Conservation (phyloP, 306 rosid genomes). For the Pyrus betulifolia region DNA sequence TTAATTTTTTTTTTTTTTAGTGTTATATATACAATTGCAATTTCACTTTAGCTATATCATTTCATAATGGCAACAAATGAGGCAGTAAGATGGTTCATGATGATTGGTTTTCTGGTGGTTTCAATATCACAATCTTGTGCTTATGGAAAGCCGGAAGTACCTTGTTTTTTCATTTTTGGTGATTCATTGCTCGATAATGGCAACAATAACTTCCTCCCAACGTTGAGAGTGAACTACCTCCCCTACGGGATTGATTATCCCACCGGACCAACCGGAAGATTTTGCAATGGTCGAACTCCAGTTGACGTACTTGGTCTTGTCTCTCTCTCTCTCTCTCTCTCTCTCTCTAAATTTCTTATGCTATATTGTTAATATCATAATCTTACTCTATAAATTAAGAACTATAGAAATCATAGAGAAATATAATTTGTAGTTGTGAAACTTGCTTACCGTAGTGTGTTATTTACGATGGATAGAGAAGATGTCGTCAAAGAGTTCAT, state of each 20-base stretch:
- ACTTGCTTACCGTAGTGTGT: background rate
- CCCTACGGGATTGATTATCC: constrained; percentile 63
- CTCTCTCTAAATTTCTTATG: background rate
- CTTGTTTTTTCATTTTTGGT: constrained; percentile 46
- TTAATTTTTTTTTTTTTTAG: background rate
- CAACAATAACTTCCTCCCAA: constrained; percentile 39
- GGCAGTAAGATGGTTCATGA: background rate
- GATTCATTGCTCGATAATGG: constrained; percentile 52
- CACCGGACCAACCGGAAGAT: constrained; percentile 41
- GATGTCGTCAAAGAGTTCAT: too few relatives aligned
- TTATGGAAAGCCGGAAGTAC: constrained; percentile 11
- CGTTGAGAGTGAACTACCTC: constrained; percentile 31
- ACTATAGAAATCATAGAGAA: background rate
- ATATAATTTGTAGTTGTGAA: background rate
- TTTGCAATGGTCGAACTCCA: constrained; percentile 31
- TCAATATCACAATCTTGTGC: background rate
- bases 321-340: background rate
- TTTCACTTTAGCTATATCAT: background rate
- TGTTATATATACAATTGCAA: too few relatives aligned
- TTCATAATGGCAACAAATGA: background rate
- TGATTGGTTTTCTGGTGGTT: background rate
- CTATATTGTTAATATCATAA: background rate
- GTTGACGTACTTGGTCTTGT: constrained; percentile 40
- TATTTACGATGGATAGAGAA: too few relatives aligned
- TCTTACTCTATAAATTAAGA: background rate